Conservation (phyloP, 1,139 yeast genomes). For the Protomyces pachydermus region DNA sequence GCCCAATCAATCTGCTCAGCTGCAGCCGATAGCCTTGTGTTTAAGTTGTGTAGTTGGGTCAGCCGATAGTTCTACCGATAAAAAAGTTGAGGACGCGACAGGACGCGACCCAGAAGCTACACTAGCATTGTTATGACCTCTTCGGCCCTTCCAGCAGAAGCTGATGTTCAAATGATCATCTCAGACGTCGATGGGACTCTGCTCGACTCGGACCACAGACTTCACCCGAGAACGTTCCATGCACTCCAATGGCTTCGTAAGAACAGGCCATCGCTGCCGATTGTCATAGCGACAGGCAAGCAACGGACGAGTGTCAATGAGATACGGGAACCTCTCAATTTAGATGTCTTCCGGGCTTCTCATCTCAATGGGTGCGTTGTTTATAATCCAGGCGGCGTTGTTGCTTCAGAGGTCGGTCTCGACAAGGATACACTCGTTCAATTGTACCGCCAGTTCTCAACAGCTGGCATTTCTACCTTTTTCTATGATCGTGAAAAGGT, state of each 20-base stretch:
- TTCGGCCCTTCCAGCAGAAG: neutral
- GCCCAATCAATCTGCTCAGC: neutral
- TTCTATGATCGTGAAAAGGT: slow-evolving; percentile 26
- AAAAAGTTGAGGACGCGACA: too few relatives aligned
- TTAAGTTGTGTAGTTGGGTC: too few relatives aligned
- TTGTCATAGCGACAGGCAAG: slow-evolving; percentile 29
- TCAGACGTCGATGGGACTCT: slow-evolving; percentile 30
- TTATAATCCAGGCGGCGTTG: slow-evolving; percentile 22
- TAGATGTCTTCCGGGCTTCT: slow-evolving; percentile 29
- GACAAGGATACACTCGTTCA: slow-evolving; percentile 16
- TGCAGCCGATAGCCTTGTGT: too few relatives aligned
- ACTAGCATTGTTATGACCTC: neutral
- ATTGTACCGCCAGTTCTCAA: slow-evolving; percentile 12
- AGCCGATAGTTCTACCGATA: too few relatives aligned
- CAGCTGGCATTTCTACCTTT: slow-evolving; percentile 23
- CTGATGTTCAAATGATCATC: slow-evolving; percentile 15
- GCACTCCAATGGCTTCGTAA: slow-evolving; percentile 27
- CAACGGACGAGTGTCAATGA: slow-evolving; percentile 26
- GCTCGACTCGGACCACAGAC: slow-evolving; percentile 25
- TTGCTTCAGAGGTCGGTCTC: slow-evolving; percentile 24
- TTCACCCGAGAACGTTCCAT: slow-evolving; percentile 27
- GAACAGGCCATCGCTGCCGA: slow-evolving; percentile 26
- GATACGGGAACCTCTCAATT: slow-evolving; percentile 26
- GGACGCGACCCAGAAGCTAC: too few relatives aligned
- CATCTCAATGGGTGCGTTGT: slow-evolving; percentile 29